phyloP scores from a whole-genome alignment of 1,284 basidiomycete genomes.

The Heliocybe sulcata region DNA sequence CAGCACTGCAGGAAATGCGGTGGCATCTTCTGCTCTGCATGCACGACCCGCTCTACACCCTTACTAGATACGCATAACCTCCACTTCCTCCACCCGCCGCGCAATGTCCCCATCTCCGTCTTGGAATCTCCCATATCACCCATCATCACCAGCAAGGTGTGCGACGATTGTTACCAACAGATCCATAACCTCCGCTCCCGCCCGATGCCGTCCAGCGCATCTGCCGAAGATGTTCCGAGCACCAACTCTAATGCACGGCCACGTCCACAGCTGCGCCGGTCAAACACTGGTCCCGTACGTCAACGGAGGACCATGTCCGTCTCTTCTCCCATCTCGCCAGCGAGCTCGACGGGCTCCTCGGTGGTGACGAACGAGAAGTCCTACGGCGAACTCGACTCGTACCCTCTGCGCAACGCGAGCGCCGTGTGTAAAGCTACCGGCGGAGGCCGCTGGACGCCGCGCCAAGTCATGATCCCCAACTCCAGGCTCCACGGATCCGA shows the following conservation, averaged over 20 bases:
- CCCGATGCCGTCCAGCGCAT: slow-evolving; percentile 22
- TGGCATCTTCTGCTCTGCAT: slow-evolving; percentile 61
- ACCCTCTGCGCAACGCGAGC: slow-evolving; percentile 58
- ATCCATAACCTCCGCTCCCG: slow-evolving; percentile 43
- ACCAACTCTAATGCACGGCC: slow-evolving; percentile 18
- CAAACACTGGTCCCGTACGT: slow-evolving; percentile 18
- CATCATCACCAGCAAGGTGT: slow-evolving; percentile 46
- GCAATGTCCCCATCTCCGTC: slow-evolving; percentile 44
- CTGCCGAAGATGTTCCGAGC: slow-evolving; percentile 27
- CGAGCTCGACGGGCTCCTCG: slow-evolving; percentile 22
- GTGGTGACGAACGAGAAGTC: slow-evolving; percentile 25
- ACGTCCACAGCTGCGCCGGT: slow-evolving; percentile 17
- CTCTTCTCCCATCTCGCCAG: no score
- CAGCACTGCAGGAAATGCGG: slow-evolving; percentile 79
- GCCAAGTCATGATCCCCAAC: slow-evolving; percentile 33
- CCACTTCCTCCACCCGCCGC: slow-evolving; percentile 59
- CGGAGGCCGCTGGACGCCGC: slow-evolving; percentile 70
- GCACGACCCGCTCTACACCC: slow-evolving; percentile 45
- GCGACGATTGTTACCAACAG: slow-evolving; percentile 67
- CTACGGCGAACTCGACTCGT: slow-evolving; percentile 56
- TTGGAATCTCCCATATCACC: slow-evolving; percentile 53
- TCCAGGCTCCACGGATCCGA: slow-evolving; percentile 4
- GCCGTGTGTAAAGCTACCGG: slow-evolving; percentile 67
- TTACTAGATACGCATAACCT: slow-evolving; percentile 66
- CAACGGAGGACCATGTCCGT: no score